These are phyloP conservation scores for Podila minutissima DNA, from an alignment of 192 early-diverging fungal species.

Conservation along the genomic window DNA sequence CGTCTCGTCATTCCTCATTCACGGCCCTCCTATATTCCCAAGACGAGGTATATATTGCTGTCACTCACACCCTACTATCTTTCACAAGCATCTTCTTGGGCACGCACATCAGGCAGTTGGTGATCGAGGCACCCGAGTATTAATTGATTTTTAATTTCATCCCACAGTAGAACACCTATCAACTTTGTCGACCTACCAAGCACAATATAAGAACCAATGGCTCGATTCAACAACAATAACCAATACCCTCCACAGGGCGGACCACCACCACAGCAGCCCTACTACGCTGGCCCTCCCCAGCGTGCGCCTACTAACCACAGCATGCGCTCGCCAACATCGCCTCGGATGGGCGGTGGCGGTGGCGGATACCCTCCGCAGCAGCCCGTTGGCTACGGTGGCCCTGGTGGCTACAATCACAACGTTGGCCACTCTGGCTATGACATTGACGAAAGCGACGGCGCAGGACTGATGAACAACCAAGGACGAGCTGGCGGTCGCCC, in stretches of 20 bases:
- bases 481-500: constrained; percentile 32
- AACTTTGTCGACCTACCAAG: neutral
- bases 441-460: constrained; percentile 36
- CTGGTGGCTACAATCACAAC: constrained; percentile 28
- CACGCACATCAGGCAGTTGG: too few species aligned
- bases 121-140: too few species aligned
- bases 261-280: constrained; percentile 29
- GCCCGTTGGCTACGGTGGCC: constrained; percentile 29
- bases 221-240: constrained; percentile 31
- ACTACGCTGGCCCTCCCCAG: constrained; percentile 37
- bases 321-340: constrained; percentile 25
- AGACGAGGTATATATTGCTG: too few species aligned
- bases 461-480: constrained; percentile 40
- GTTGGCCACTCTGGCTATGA: constrained; percentile 32
- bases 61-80: too few species aligned
- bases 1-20: too few species aligned
- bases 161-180: too few species aligned
- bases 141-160: neutral
- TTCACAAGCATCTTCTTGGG: too few species aligned
- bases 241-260: constrained; percentile 40
- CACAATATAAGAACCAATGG: constrained; percentile 9
- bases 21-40: too few species aligned
- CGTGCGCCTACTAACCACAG: constrained; percentile 16
- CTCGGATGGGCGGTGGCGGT: constrained; percentile 8
- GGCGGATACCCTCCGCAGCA: constrained; percentile 30